Percentiles rank a stretch among this genome's conserved stretches.
These are phyloP conservation scores for Sicyos edulis DNA, from an alignment of 306 rosid species.

Conservation along the genomic window DNA sequence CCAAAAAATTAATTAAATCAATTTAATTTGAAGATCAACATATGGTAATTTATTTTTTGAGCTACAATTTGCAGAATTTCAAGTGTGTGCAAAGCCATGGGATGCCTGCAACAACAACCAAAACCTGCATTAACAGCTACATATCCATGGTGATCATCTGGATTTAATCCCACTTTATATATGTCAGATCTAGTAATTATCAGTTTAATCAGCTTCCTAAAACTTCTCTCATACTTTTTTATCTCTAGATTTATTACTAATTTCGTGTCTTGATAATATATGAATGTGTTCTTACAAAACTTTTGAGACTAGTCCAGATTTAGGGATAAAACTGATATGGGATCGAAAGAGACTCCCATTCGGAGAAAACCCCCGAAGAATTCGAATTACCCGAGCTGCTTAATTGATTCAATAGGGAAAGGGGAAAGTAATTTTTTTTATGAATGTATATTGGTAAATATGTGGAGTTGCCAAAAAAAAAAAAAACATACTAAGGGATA, in stretches of 20 bases:
- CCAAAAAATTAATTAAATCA: too few species aligned
- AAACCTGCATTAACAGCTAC: slow-evolving; percentile 12
- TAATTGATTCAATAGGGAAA: background rate
- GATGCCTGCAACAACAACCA: slow-evolving; percentile 24
- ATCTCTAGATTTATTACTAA: background rate
- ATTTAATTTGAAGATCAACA: background rate
- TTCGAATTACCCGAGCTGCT: background rate
- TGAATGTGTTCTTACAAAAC: too few species aligned
- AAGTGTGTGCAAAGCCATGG: slow-evolving; percentile 26
- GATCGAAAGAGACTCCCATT: background rate
- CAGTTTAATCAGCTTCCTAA: background rate
- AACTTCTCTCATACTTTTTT: too few species aligned
- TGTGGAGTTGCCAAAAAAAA: too few species aligned
- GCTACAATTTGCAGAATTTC: slow-evolving; percentile 23
- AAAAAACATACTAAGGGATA: too few species aligned
- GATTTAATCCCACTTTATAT: slow-evolving; percentile 10
- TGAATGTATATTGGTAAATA: background rate
- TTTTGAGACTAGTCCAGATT: background rate
- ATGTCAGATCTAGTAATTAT: slow-evolving; percentile 15
- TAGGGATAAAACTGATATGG: background rate
- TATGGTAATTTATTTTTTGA: too few species aligned
- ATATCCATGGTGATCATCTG: slow-evolving; percentile 4
- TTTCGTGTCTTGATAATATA: background rate
- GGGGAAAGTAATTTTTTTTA: background rate
- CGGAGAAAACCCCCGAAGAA: background rate